Base-by-base conservation (phyloP, 2,329 filamentous ascomycete genomes). In the Monascus ruber region DNA sequence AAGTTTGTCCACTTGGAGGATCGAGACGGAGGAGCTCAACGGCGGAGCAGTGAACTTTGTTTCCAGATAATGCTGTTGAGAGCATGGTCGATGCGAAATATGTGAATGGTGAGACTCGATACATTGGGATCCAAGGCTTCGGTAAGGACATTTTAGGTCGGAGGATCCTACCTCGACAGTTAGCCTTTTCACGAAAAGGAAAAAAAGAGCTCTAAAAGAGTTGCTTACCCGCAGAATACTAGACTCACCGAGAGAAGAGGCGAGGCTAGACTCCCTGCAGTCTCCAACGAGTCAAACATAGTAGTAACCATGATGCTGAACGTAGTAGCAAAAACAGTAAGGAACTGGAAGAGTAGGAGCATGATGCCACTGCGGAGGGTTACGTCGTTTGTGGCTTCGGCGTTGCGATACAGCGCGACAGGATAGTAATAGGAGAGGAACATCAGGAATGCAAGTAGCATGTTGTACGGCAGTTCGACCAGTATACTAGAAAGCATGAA, bases 111-210 rank as follows among this genome's bases (percentile, higher is more conserved):
- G 72, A 77, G 7, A 77, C 67, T 25, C 76, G 71, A 58, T 85
- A 83, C 81, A 85, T 85, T 64, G 84, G 85, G 44, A 77, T 76
- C 82, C 82, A 87, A 65, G 86, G 86, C 0, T 75, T 70, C 0
- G 82, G 81, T 1, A 86, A 66, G 0, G 70, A 17, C 3, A 17
- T 17, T 17, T 17, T 17, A 17, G 17, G 17, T 17, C 67, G 3
- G 52, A 43, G 0, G 78, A 73, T 0, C 70, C 59, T 43, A 80
- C 76, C 39, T 85, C 62, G 3, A 85, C 80, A 54, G 79, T 60
- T 17, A 17, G 17, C 17, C 2, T n/a, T n/a, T 29, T 6, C 24
- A 9, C 24, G 29, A 5, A 29, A 8, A 29, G 4, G 10, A 29
- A 27, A 32, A 44, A 28, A 17, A 26, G 29, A 37, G 4, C n/a